These are phyloP conservation scores for Apodospora peruviana DNA, from an alignment of 495 filamentous ascomycete species.

Conservation along the genomic window DNA sequence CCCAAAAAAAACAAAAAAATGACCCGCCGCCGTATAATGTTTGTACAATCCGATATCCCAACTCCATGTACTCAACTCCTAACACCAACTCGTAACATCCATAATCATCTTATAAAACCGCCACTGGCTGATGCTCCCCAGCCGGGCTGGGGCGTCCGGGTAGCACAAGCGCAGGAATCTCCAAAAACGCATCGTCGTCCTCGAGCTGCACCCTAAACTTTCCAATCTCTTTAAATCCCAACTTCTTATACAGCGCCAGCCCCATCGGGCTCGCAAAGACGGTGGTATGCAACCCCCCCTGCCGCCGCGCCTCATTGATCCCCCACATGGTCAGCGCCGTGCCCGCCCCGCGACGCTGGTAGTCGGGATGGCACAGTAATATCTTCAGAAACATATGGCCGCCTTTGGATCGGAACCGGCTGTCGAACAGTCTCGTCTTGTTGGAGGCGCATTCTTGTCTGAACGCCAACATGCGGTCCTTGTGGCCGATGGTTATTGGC, in stretches of 20 bases:
- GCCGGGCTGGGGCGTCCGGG: no score
- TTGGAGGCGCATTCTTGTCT: slow-evolving; percentile 9
- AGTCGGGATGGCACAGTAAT: slow-evolving; percentile 44
- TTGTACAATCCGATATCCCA: no score
- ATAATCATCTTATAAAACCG: no score
- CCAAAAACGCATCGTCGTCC: slow-evolving; percentile 20
- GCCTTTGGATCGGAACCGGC: slow-evolving; percentile 1
- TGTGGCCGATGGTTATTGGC: slow-evolving; percentile 16
- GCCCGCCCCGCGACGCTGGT: slow-evolving; percentile 44
- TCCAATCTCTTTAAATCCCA: slow-evolving; percentile 24
- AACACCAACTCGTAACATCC: no score
- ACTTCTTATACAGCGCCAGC: slow-evolving; percentile 15
- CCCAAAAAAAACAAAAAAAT: no score
- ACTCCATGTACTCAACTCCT: no score
- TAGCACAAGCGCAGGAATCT: slow-evolving; percentile 21
- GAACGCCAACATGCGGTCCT: slow-evolving; percentile 18
- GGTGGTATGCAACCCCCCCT: slow-evolving; percentile 17
- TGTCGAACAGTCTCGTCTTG: slow-evolving; percentile 17
- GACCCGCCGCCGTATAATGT: no score
- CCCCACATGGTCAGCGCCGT: slow-evolving; percentile 47
- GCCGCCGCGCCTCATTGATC: slow-evolving; percentile 20
- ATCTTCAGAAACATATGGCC: slow-evolving; percentile 40
- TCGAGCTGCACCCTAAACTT: slow-evolving; percentile 21
- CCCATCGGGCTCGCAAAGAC: slow-evolving; percentile 28
- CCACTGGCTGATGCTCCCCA: no score